Base-by-base conservation (phyloP, 225 moss, liverwort and hornwort species). In the Bryum argenteum region DNA sequence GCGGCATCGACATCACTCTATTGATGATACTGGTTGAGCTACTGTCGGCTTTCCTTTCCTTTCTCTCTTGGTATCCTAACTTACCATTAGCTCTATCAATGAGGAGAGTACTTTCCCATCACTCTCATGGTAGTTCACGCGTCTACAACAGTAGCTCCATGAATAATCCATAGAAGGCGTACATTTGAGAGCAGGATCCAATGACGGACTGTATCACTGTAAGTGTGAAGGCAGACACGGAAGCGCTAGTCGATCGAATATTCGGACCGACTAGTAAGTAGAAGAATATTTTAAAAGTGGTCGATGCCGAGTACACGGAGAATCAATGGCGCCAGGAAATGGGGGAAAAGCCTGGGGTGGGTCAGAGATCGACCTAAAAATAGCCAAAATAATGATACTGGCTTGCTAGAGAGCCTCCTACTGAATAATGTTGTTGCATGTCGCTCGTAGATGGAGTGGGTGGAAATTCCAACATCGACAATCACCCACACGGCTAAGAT, bases 1-100 rank as follows among this genome's bases (percentile, higher is more conserved):
- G 76, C 61, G 54, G 68, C 75, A 70, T 69, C 48, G 63, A 69
- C 69, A 79, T 77, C 73, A 73, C 63, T 42, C 56, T 65, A 69
- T 73, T 83, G 19, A 73, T 76, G 76, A 24, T 48, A 17, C 45
- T 50, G 0, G 73, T 73, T 73, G 68, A 48, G 73, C 73, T n/a
- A 66, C 65, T 66, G 58, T 66, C 38, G 66, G 69, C 76, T 79
- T 33, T 33, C 28, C 80, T n/a, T n/a, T n/a, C n/a, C n/a, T n/a
- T n/a, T n/a, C 57, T 33, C 68, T 63, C 63, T 72, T 69, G 75
- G 75, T 79, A 54, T 72, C 75, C 69, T 58, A 58, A 23, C 28
- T 58, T 19, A 54, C 59, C 11, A 15, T 3, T 12, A 33, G 33
- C 33, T 33, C 33, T 33, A 33, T 33, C 33, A 33, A 33, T 33